Percentiles rank a stretch among this genome's conserved stretches.
Conservation (phyloP, 2,329 filamentous ascomycete species). For the Penicillium sp. region DNA sequence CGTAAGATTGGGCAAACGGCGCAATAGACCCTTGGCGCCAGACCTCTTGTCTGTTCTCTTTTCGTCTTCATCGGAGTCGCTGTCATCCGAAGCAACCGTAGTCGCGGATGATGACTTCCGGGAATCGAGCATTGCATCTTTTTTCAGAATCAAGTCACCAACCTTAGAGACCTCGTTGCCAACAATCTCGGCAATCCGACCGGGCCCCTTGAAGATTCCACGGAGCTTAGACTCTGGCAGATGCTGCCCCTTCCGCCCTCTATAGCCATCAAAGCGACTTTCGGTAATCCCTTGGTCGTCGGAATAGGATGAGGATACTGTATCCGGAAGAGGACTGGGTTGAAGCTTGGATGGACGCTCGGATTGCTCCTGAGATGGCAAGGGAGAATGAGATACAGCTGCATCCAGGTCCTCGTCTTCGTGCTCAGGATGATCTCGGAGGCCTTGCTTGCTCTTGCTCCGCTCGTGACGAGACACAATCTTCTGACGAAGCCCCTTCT, state of each 20-base stretch:
- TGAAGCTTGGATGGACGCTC: conserved; percentile 28
- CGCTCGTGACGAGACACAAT: conserved; percentile 44
- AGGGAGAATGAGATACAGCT: conserved; percentile 17
- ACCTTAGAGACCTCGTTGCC: conserved; percentile 65
- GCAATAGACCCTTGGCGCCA: conserved; percentile 31
- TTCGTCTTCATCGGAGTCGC: conserved; percentile 49
- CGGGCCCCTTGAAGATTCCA: conserved; percentile 72
- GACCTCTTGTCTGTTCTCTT: conserved; percentile 35
- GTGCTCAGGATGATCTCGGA: conserved; percentile 37
- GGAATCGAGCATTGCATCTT: conserved; percentile 52
- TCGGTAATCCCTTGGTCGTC: conserved; percentile 27
- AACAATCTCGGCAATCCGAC: conserved; percentile 72
- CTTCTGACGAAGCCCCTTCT: conserved; percentile 55
- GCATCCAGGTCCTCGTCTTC: conserved; percentile 25
- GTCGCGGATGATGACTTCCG: conserved; percentile 48
- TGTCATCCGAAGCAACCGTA: conserved; percentile 50
- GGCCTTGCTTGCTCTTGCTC: conserved; percentile 41
- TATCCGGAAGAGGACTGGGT: conserved; percentile 32
- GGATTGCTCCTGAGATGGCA: conserved; percentile 16
- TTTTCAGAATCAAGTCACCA: conserved; percentile 62
- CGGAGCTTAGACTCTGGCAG: conserved; percentile 63
- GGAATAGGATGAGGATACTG: conserved; percentile 25
- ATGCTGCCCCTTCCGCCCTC: conserved; percentile 30
- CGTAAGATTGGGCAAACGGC: conserved; percentile 37
- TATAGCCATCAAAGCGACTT: conserved; percentile 29